Evolutionary conservation across 306 rosid genomes (phyloP), one percentile per base, ranked within the genome.

Genomic region (Ochetophila trinervis): DNA sequence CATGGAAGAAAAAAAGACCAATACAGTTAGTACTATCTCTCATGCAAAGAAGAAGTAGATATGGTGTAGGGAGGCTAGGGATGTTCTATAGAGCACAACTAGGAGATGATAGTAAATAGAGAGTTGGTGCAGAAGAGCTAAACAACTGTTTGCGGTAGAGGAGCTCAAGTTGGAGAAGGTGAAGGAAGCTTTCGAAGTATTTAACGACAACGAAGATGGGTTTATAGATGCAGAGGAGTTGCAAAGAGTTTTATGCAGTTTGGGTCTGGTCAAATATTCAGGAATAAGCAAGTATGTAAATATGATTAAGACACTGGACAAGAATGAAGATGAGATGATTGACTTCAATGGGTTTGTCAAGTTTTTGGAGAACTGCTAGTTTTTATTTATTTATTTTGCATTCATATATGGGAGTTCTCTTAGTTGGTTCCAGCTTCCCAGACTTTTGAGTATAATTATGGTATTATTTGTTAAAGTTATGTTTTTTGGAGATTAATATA

Each of bases 121-220:
- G 18, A 24, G 44, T 62, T 58, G 73, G 79, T 4, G 81, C 45
- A 1, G 22, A 56, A 42, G 82, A 81, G 34, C 30, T 81, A 42
- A 2, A 22, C 0, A 77, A 30, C 24, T 84, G 60, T 76, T 81
- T 30, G 53, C 47, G 6, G 86, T 67, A 17, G 74, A 65, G 59
- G 86, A 77, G 37, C 77, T 76, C 2, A 71, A 75, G 49, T 36
- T 82, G 66, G 85, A 36, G 50, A 87, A 79, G 77, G 45, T 85
- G 52, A 65, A 74, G 44, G 85, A 74, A 62, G 79, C 85, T 18
- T 85, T 85, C 57, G 59, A 76, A 47, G 87, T 85, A 65, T 85
- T 82, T 50, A 87, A 85, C 60, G 74, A 63, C 60, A 82, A 82
- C n/a, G 71, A 67, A 53, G 83, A 85, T 63, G 87, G 90, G 20